A percentile compares a stretch with the other conserved stretches of the same genome.
These are phyloP conservation scores for Agastache rugosa DNA, from an alignment of 257 asterid genomes.

Conservation along the genomic window DNA sequence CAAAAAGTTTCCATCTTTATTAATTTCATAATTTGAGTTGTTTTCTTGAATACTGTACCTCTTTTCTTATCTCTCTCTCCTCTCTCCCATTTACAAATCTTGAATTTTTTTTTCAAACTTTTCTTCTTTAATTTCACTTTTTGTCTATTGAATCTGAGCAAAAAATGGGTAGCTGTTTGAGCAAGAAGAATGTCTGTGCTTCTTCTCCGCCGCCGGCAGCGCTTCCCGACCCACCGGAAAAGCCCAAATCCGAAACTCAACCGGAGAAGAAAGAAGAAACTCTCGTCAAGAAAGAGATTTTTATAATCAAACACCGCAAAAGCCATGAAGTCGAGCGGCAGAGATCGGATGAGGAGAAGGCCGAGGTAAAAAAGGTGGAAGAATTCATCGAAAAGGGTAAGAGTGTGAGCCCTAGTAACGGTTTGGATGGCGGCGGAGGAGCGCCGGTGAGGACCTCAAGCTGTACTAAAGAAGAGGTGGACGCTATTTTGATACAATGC, in stretches of 20 bases:
- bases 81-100: constrained; percentile 5
- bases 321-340: constrained; percentile 75
- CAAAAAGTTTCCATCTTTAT: constrained; percentile 49
- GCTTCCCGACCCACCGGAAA: constrained; percentile 47
- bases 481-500: constrained; percentile 93
- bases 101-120: not conserved
- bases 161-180: constrained; percentile 88
- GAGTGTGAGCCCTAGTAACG: constrained; percentile 22
- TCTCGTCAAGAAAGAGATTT: constrained; percentile 70
- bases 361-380: constrained; percentile 36
- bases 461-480: constrained; percentile 95
- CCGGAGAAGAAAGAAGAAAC: constrained; percentile 54
- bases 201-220: constrained; percentile 47
- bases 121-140: constrained; percentile 13
- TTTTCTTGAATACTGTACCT: constrained; percentile 61
- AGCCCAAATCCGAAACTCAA: constrained; percentile 43
- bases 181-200: constrained; percentile 72
- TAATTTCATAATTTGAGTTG: constrained; percentile 37
- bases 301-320: constrained; percentile 72
- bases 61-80: constrained; percentile 34
- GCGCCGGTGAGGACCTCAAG: constrained; percentile 84
- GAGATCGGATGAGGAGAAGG: constrained; percentile 60
- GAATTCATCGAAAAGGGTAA: constrained; percentile 43
- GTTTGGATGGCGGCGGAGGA: constrained; percentile 37
- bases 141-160: constrained; percentile 25